These are phyloP conservation scores for Mycena epipterygia DNA, from an alignment of 768 basidiomycete species.

Conservation along the genomic window DNA sequence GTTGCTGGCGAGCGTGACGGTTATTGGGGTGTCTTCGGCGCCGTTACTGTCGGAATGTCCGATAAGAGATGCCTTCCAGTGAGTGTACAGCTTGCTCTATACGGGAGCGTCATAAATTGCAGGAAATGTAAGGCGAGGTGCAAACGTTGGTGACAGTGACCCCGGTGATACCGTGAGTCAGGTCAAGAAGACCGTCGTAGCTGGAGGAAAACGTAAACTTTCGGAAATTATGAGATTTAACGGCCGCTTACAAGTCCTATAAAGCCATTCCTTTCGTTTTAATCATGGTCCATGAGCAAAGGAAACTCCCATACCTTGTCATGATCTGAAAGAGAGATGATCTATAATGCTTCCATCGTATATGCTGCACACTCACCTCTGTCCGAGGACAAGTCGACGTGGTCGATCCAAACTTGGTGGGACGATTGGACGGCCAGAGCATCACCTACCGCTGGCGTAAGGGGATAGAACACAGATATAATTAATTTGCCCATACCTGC, in stretches of 20 bases:
- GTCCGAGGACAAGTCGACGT: slow-evolving; percentile 60
- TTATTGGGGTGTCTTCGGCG: slow-evolving; percentile 45
- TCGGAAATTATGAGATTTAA: background rate
- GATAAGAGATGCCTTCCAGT: slow-evolving; percentile 62
- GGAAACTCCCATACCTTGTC: slow-evolving; percentile 49
- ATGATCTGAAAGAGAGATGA: slow-evolving; percentile 43
- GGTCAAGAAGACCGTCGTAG: slow-evolving; percentile 61
- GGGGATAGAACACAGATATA: no score
- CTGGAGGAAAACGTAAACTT: slow-evolving; percentile 36
- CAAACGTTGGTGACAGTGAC: slow-evolving; percentile 55
- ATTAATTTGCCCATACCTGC: slow-evolving; percentile 42
- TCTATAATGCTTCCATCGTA: background rate
- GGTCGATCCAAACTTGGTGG: slow-evolving; percentile 61
- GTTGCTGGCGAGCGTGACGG: slow-evolving; percentile 54
- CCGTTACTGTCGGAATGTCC: slow-evolving; percentile 61
- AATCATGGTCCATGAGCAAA: background rate
- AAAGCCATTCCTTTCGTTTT: background rate
- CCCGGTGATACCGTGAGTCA: slow-evolving; percentile 59
- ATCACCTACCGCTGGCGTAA: no score
- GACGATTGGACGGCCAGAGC: slow-evolving; percentile 59
- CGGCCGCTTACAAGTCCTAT: slow-evolving; percentile 46
- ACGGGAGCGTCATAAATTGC: background rate
- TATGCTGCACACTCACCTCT: slow-evolving; percentile 24
- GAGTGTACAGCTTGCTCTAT: slow-evolving; percentile 53
- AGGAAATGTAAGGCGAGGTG: background rate